Conservation (phyloP, 495 filamentous ascomycete species). For the Annulohypoxylon maeteangense region DNA sequence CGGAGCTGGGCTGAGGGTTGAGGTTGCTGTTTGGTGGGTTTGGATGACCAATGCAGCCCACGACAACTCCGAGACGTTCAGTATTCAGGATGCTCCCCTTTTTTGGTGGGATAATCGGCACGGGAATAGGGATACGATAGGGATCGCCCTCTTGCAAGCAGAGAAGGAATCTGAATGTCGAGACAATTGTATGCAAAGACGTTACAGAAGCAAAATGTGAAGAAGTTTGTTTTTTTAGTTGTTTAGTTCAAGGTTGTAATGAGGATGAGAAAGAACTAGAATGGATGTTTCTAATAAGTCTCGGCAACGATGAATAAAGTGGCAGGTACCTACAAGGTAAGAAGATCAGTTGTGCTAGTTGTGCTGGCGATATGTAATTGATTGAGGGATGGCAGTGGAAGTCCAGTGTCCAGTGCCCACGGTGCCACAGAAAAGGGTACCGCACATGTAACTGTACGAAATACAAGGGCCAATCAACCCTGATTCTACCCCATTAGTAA, state of each 20-base stretch:
- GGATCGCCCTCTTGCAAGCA: constrained; percentile 12
- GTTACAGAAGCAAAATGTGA: constrained; percentile 9
- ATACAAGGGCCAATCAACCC: constrained; percentile 29
- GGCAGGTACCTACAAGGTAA: constrained; percentile 36
- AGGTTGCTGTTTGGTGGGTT: constrained; percentile 16
- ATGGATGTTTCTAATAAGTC: constrained; percentile 34
- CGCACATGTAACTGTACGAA: constrained; percentile 28
- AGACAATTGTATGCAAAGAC: constrained; percentile 37
- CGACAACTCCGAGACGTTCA: constrained; percentile 18
- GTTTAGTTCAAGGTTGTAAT: constrained; percentile 8
- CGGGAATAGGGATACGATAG: constrained; percentile 6
- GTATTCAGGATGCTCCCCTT: constrained; percentile 36
- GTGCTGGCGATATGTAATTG: constrained; percentile 48
- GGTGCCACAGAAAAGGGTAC: constrained; percentile 28
- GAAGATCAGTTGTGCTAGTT: constrained; percentile 44
- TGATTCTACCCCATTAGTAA: constrained; percentile 32
- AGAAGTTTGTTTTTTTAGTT: constrained; percentile 17
- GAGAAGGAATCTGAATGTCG: constrained; percentile 13
- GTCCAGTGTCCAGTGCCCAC: constrained; percentile 15
- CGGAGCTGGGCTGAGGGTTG: constrained; percentile 1
- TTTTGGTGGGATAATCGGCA: constrained; percentile 9
- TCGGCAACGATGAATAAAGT: constrained; percentile 35
- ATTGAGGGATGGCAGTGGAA: constrained; percentile 29
- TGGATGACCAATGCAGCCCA: constrained; percentile 45
- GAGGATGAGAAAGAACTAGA: constrained; percentile 26